Conservation (phyloP, 805 yeast genomes). For the Candida germanica region DNA sequence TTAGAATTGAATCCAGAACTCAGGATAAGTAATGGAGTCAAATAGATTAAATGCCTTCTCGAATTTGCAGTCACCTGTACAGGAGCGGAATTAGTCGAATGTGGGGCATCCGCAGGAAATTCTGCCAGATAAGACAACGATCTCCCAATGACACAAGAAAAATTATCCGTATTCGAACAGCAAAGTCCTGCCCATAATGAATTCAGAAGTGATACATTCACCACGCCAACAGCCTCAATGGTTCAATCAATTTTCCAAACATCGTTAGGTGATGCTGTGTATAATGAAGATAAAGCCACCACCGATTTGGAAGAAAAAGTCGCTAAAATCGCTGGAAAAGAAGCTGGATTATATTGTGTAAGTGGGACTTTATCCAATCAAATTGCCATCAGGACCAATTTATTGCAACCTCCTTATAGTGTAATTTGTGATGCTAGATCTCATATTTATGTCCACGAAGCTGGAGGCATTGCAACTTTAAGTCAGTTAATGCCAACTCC, state of each 20-base stretch:
- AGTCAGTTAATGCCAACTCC: constrained; percentile 92
- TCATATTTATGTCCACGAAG: constrained; percentile 81
- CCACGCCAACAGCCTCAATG: constrained; percentile 80
- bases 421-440: constrained; percentile 82
- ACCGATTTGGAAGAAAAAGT: constrained; percentile 59
- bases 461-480: constrained; percentile 86
- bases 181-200: constrained; percentile 33
- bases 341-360: constrained; percentile 77
- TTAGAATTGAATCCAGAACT: too few relatives aligned
- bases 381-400: constrained; percentile 71
- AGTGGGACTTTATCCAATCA: constrained; percentile 93
- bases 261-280: constrained; percentile 84
- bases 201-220: constrained; percentile 75
- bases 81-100: too few relatives aligned
- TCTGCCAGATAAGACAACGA: too few relatives aligned
- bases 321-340: constrained; percentile 70
- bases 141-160: not conserved
- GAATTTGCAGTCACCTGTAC: too few relatives aligned
- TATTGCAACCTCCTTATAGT: constrained; percentile 82
- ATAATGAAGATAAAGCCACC: constrained; percentile 76
- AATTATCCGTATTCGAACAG: not conserved
- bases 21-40: too few relatives aligned
- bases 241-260: constrained; percentile 49
- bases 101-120: too few relatives aligned
- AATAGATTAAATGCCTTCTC: too few relatives aligned